These are phyloP conservation scores for Corrigiola litoralis DNA, from an alignment of 179 eudicot genomes.

Conservation along the genomic window DNA sequence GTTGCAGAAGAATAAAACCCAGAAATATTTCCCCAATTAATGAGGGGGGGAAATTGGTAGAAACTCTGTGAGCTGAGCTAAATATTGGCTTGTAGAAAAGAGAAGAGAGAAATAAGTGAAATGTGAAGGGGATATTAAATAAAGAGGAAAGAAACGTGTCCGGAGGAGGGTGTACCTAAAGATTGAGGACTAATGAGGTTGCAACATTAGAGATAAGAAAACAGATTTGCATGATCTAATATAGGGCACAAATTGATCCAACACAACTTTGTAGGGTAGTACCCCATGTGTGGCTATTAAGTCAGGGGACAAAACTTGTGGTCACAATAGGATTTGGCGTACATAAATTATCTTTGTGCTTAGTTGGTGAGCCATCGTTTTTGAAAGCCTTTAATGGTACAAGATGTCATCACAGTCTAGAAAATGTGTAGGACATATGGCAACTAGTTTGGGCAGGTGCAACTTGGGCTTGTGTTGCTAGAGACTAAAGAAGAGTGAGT, in stretches of 20 bases:
- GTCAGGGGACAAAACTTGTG: constrained; percentile 15
- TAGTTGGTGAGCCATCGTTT: background rate
- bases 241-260: constrained; percentile 21
- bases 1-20: constrained; percentile 9
- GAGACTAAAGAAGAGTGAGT: no score
- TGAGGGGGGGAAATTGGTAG: background rate
- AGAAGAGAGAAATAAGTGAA: background rate
- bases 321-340: constrained; percentile 1
- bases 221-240: constrained; percentile 23
- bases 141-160: background rate
- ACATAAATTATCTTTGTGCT: background rate
- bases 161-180: no score
- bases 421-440: background rate
- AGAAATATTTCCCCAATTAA: constrained; percentile 6
- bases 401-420: background rate
- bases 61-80: background rate
- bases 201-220: constrained; percentile 12
- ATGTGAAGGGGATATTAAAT: constrained; percentile 9
- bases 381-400: background rate
- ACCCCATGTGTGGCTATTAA: constrained; percentile 13
- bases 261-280: constrained; percentile 19
- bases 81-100: background rate
- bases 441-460: background rate
- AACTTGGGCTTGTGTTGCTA: no score
- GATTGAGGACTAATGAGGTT: background rate